Percentiles rank a stretch among this genome's conserved stretches.
Conservation (phyloP, 345 rosid species). For the Eucalyptus pauciflora region DNA sequence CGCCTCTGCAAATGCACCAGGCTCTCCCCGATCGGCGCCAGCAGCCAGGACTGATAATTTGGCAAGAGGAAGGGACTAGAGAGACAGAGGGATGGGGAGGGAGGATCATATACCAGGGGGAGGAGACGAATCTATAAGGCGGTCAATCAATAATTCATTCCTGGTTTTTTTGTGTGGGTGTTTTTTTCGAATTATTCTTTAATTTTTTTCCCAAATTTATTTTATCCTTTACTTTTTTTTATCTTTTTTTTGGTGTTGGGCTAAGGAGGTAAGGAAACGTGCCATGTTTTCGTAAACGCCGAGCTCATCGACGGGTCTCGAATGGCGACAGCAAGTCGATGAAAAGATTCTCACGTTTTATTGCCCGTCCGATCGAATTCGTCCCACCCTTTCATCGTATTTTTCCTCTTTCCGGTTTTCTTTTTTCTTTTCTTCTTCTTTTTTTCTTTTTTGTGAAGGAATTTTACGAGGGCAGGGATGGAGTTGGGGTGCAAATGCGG, state of each 20-base stretch:
- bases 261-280: conserved; percentile 1
- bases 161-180: not conserved
- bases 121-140: conserved; percentile 4
- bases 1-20: not conserved
- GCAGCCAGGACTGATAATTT: not conserved
- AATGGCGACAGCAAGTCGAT: conserved; percentile 9
- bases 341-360: conserved; percentile 2
- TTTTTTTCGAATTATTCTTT: not conserved
- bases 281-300: not conserved
- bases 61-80: not conserved
- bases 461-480: not conserved
- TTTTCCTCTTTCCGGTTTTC: not conserved
- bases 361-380: not conserved
- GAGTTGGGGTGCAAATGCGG: not conserved
- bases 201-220: not conserved
- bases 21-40: not conserved
- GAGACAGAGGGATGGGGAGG: not conserved
- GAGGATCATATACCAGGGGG: not conserved
- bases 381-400: not conserved
- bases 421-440: fast-evolving
- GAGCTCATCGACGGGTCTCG: conserved; percentile 8
- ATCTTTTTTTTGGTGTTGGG: not conserved
- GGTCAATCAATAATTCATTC: conserved; percentile 4
- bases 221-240: not conserved
- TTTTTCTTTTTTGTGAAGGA: not conserved